These are phyloP conservation scores for Crithidia bombi DNA, from an alignment of 208 protist species.

Conservation along the genomic window DNA sequence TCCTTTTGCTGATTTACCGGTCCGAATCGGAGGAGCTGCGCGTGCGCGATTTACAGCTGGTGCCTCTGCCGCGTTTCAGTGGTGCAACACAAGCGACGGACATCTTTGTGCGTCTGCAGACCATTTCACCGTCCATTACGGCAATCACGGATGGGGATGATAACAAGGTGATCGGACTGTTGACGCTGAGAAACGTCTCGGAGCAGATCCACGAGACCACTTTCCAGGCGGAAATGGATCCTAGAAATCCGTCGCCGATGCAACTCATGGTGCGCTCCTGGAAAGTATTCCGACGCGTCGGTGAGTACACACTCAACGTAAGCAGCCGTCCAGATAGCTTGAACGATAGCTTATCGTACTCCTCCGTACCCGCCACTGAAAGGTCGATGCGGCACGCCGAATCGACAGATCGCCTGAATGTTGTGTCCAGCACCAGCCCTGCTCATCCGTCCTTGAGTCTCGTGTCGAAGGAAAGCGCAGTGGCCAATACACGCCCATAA, in stretches of 20 bases:
- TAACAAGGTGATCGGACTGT: constrained; percentile 45
- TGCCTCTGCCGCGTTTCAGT: constrained; percentile 46
- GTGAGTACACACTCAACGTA: constrained; percentile 37
- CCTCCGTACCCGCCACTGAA: constrained; percentile 13
- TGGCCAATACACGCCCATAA: neutral
- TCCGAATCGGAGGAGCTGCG: constrained; percentile 36
- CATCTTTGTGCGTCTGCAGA: constrained; percentile 52
- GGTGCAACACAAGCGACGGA: constrained; percentile 48
- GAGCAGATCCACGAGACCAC: constrained; percentile 65
- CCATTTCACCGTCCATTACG: constrained; percentile 46
- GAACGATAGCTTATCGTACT: constrained; percentile 28
- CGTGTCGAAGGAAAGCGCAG: neutral
- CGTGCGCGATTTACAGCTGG: constrained; percentile 59
- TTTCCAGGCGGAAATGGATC: constrained; percentile 71
- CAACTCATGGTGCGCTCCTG: constrained; percentile 61
- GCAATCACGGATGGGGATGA: constrained; percentile 36
- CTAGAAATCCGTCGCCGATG: constrained; percentile 43
- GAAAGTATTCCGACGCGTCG: constrained; percentile 45
- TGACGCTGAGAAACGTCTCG: constrained; percentile 63
- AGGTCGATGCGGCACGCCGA: constrained; percentile 2
- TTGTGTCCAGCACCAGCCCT: neutral
- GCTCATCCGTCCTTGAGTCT: constrained; percentile 4
- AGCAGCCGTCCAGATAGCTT: constrained; percentile 23
- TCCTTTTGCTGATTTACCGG: constrained; percentile 64
- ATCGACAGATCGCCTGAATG: constrained; percentile 18